Evolutionary conservation across 441 rosid genomes (phyloP), one percentile per base, ranked within the genome.

Genomic region (Bruguiera hainesii): DNA sequence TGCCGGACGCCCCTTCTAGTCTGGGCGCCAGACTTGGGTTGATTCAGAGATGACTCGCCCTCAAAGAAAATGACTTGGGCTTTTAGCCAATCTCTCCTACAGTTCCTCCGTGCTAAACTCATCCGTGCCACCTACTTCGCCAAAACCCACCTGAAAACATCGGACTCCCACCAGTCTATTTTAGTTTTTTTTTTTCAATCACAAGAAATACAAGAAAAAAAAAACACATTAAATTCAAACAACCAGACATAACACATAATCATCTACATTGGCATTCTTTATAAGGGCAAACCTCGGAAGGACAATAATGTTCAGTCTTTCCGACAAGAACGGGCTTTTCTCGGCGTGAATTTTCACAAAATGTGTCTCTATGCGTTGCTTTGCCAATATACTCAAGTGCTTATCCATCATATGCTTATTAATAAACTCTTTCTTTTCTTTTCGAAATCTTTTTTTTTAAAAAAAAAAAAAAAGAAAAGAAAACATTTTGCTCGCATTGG

Each of bases 181-280:
- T 23, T 5, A 35, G 3, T 23, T n/a, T 19, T 15, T 9, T 53
- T 26, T 26, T 26, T 26, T 13, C 26, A 20, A n/a, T 25, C 28
- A 53, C 2, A 39, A 6, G 56, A 31, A 26, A n/a, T 46, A 31
- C 11, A 23, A 57, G 20, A 31, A 8, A 46, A 23, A 20, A 6
- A 21, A 20, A 6, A 21, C 16, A 49, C 20, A 58, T 64, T 37
- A 2, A 35, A 10, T 37, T 37, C 42, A 37, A 13, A 37, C 56
- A 13, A 35, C 6, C 18, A 15, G 37, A 69, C 79, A 51, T 78
- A 93, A 97, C 98, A 91, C 97, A 65, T 91, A 94, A 69, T 94
- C 94, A 71, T 94, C 99, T n/a, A 91, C 97, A 85, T 91, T 91
- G 66, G 98, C 88, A 73, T 87, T 91, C 87, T 89, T 91, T 10